Conservation (phyloP, 1,139 yeast species). For the Suhomyces bribrorum region DNA sequence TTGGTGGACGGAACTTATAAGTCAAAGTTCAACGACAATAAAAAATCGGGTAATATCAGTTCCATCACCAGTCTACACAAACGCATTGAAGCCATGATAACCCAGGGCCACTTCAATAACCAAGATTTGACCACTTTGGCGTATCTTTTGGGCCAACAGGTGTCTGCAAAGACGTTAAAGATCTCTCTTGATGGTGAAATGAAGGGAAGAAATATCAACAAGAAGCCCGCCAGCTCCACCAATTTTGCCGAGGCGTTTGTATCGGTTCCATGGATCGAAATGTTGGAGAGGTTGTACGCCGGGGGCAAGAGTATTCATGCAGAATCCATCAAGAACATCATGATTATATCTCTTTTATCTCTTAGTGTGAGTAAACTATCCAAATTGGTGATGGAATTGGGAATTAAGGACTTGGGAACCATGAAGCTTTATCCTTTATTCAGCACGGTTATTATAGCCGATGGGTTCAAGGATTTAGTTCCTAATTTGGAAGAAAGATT, state of each 20-base stretch:
- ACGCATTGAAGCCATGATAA: constrained; percentile 44
- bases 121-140: constrained; percentile 48
- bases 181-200: constrained; percentile 8
- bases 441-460: constrained; percentile 52
- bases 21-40: constrained; percentile 49
- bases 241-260: constrained; percentile 58
- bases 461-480: constrained; percentile 41
- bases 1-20: constrained; percentile 56
- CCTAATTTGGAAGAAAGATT: constrained; percentile 53
- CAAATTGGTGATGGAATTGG: constrained; percentile 44
- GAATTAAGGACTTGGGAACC: constrained; percentile 41
- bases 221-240: constrained; percentile 21
- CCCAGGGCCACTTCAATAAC: constrained; percentile 44
- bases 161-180: constrained; percentile 9
- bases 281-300: constrained; percentile 55
- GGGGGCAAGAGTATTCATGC: constrained; percentile 58
- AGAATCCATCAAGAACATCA: constrained; percentile 45
- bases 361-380: constrained; percentile 48
- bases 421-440: constrained; percentile 53
- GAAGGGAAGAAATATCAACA: constrained; percentile 19
- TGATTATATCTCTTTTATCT: constrained; percentile 54
- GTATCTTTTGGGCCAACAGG: constrained; percentile 43
- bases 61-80: constrained; percentile 47
- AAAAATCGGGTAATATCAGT: constrained; percentile 52
- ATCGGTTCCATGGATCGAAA: constrained; percentile 55